Evolutionary conservation across 345 rosid genomes (phyloP), one percentile per base, ranked within the genome.

Genomic region (Nasturtium officinale): DNA sequence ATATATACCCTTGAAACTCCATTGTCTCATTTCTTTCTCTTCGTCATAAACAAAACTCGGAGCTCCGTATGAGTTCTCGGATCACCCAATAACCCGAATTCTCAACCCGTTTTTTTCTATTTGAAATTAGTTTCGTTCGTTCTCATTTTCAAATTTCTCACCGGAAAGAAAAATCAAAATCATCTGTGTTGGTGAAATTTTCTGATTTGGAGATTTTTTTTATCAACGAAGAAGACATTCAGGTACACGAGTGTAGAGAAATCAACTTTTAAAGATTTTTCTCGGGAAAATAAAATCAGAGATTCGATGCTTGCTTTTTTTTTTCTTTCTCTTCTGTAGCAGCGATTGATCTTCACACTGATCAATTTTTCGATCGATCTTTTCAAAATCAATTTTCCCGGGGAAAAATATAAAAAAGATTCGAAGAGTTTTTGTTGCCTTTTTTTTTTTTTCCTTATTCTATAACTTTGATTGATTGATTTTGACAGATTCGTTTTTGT

Each of bases 1-100:
- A 83, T 82, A 87, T 77, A 80, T 78, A 73, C 48, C 46, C 61
- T 51, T 30, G 60, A 63, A 8, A 10, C 72, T 69, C 37, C 79
- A 61, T 75, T 71, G 82, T 58, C 78, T 73, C 16, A 3, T 64
- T 60, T 70, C 80, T 47, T 63, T 40, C 47, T 56, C 67, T 29
- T 77, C 67, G 25, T 62, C 52, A 3, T 48, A 17, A 23, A 18
- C 26, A 38, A 70, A 69, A 56, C 47, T 72, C 74, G 79, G 79
- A 77, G 73, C 83, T 77, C 73, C 80, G 65, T 17, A 43, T 61
- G 68, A 77, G 29, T 59, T n/a, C 61, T 9, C 17, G 73, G 69
- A 33, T 51, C 73, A 77, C 65, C 75, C 79, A 16, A 46, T 58
- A 61, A 77, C 80, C 78, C 77, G 64, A 45, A 23, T 57, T 52